Evolutionary conservation across 306 rosid species (phyloP).

Genomic region (Dryas drummondii): DNA sequence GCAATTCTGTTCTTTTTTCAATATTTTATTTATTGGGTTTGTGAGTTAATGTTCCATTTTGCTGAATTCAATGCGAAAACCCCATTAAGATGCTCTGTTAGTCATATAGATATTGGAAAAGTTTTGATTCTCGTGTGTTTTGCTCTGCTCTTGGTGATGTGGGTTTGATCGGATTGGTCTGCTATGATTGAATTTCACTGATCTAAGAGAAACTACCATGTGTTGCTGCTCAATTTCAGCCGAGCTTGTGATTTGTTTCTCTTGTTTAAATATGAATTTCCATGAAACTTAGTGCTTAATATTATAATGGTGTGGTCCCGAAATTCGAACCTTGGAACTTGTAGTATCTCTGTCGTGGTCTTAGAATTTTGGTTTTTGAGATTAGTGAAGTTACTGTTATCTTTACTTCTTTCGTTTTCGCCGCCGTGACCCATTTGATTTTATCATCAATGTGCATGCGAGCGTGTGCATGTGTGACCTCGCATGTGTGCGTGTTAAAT

Average conservation of each 20-base stretch:
- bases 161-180: slow-evolving; percentile 49
- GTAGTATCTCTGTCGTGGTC: slow-evolving; percentile 20
- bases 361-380: slow-evolving; percentile 37
- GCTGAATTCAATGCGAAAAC: neutral
- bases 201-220: slow-evolving; percentile 11
- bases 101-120: slow-evolving; percentile 14
- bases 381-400: slow-evolving; percentile 16
- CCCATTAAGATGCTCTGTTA: slow-evolving; percentile 4
- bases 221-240: slow-evolving; percentile 24
- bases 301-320: slow-evolving; percentile 29
- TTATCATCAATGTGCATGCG: slow-evolving; percentile 10
- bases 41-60: slow-evolving; percentile 9
- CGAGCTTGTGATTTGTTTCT: slow-evolving; percentile 12
- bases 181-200: slow-evolving; percentile 23
- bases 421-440: neutral
- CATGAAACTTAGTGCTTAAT: slow-evolving; percentile 29
- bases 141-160: slow-evolving; percentile 10
- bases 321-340: slow-evolving; percentile 38
- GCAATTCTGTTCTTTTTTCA: neutral
- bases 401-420: neutral
- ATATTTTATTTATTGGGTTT: slow-evolving; percentile 6
- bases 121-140: slow-evolving; percentile 2
- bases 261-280: slow-evolving; percentile 30
- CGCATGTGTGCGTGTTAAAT: slow-evolving; percentile 7
- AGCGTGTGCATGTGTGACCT: neutral